Conservation (phyloP, 129 eudicot genomes). For the Smallanthus sonchifolius region DNA sequence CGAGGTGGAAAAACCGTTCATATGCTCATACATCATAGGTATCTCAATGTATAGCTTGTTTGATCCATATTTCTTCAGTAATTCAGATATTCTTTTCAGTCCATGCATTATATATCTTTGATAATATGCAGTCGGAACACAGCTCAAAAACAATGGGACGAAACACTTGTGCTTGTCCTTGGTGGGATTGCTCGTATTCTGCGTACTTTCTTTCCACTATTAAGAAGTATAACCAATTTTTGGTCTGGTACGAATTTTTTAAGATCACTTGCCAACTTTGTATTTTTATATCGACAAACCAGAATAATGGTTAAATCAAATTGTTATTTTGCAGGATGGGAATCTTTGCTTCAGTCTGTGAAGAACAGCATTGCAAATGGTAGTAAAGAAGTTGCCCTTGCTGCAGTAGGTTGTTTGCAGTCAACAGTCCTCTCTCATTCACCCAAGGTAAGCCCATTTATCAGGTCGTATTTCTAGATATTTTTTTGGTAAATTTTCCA, state of each 20-base stretch:
- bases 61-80: conserved; percentile 5
- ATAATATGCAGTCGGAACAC: conserved; percentile 81
- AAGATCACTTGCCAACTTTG: not conserved
- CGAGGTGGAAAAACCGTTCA: conserved; percentile 97
- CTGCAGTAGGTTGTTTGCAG: conserved; percentile 93
- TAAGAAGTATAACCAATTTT: conserved; percentile 61
- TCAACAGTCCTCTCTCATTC: conserved; percentile 89
- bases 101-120: not conserved
- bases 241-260: conserved; percentile 57
- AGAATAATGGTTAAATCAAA: conserved; percentile 1
- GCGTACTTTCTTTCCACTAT: conserved; percentile 80
- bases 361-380: conserved; percentile 73
- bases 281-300: not conserved
- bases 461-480: not conserved
- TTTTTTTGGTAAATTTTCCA: not conserved
- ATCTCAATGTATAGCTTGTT: conserved; percentile 11
- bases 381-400: conserved; percentile 95
- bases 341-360: conserved; percentile 67
- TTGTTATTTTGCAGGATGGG: conserved; percentile 67
- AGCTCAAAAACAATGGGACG: conserved; percentile 99
- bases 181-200: conserved; percentile 93
- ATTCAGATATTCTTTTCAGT: not conserved
- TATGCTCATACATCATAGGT: conserved; percentile 99
- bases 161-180: conserved; percentile 85
- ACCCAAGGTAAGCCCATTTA: conserved; percentile 58